Evolutionary conservation across 768 basidiomycete species (phyloP).

Genomic region (Suillus occidentalis): DNA sequence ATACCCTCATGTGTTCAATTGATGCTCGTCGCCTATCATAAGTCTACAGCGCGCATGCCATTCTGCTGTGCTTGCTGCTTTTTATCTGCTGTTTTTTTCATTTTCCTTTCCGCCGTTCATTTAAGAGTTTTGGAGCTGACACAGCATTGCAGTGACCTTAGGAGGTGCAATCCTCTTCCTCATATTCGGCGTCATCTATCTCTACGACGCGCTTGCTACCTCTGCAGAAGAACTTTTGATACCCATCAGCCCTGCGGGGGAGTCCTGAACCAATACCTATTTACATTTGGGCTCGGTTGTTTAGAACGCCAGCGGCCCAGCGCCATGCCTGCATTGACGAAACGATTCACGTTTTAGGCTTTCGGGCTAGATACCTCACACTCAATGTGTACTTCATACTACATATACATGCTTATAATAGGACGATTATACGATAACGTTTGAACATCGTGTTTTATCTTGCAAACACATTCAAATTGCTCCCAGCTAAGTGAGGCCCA

Average conservation of each 20-base stretch:
- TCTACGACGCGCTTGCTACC: conserved; percentile 56
- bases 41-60: conserved; percentile 72
- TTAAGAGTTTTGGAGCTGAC: neutral
- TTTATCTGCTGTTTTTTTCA: conserved; percentile 43
- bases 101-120: conserved; percentile 49
- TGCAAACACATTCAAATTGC: neutral
- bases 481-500: neutral
- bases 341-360: neutral
- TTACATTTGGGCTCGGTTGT: neutral
- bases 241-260: conserved; percentile 3
- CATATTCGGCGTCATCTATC: conserved; percentile 79
- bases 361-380: neutral
- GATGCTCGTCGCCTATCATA: conserved; percentile 57
- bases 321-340: neutral
- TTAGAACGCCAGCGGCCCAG: neutral
- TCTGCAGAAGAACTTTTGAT: conserved; percentile 23
- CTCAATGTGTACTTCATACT: neutral
- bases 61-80: conserved; percentile 60
- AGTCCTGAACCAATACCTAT: neutral
- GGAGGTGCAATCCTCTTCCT: conserved; percentile 84
- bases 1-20: conserved; percentile 56
- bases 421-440: neutral
- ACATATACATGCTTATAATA: neutral
- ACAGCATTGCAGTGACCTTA: conserved; percentile 63
- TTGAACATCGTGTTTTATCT: neutral